Conservation (phyloP, 352 stramenopile species). For the Nothophytophthora sp. region DNA sequence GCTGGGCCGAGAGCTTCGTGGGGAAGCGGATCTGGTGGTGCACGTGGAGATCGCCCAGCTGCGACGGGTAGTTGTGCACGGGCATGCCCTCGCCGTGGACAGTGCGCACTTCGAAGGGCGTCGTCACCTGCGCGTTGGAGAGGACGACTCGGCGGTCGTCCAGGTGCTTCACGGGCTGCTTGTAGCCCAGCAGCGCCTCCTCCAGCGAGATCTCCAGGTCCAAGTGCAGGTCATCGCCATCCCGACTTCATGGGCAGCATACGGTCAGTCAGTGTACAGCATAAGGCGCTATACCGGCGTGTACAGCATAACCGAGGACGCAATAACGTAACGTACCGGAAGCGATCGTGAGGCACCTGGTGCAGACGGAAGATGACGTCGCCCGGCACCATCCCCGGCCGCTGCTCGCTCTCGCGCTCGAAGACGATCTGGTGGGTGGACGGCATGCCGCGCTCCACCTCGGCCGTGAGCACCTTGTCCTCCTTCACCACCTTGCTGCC, state of each 20-base stretch:
- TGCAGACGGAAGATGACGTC: slow-evolving; percentile 96
- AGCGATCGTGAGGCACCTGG: slow-evolving; percentile 88
- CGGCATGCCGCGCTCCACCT: slow-evolving; percentile 83
- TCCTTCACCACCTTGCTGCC: slow-evolving; percentile 84
- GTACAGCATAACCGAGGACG: background rate
- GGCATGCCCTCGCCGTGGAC: slow-evolving; percentile 97
- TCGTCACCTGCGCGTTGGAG: slow-evolving; percentile 84
- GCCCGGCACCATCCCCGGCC: slow-evolving; percentile 86
- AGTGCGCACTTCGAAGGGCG: slow-evolving; percentile 91
- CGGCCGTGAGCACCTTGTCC: slow-evolving; percentile 76
- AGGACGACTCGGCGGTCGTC: slow-evolving; percentile 94
- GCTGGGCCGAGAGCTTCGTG: slow-evolving; percentile 76
- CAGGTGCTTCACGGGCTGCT: slow-evolving; percentile 91
- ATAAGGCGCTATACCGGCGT: slow-evolving; percentile 2
- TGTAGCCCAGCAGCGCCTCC: slow-evolving; percentile 96
- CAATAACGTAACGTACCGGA: slow-evolving; percentile 51
- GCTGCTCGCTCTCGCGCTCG: slow-evolving; percentile 84
- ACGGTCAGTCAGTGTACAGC: background rate
- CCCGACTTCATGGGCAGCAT: slow-evolving; percentile 75
- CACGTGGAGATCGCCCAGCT: slow-evolving; percentile 94
- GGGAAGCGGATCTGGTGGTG: slow-evolving; percentile 97
- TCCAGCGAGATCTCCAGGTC: slow-evolving; percentile 96
- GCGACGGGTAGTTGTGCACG: slow-evolving; percentile 85
- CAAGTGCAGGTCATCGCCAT: slow-evolving; percentile 95
- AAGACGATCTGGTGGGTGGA: slow-evolving; percentile 87